Conservation (phyloP, 805 yeast genomes). For the Metschnikowia gelsemii region DNA sequence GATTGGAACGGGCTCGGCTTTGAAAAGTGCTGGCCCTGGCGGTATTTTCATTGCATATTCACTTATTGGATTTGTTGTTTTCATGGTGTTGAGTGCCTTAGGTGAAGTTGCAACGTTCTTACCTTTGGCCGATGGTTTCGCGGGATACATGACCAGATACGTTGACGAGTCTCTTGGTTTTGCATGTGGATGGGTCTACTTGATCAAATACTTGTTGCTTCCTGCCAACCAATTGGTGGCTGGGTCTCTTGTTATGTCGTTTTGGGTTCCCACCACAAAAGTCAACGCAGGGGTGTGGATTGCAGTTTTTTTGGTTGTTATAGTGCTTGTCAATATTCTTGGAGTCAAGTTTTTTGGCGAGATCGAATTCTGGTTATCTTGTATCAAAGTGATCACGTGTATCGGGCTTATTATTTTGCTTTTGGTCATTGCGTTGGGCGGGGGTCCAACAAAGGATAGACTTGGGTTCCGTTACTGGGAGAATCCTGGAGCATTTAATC, state of each 20-base stretch:
- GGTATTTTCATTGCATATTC: conserved; percentile 63
- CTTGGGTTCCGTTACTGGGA: conserved; percentile 71
- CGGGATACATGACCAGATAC: conserved; percentile 62
- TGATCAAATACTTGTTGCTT: conserved; percentile 52
- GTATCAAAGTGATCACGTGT: conserved; percentile 63
- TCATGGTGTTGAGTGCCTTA: conserved; percentile 48
- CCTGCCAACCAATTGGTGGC: conserved; percentile 68
- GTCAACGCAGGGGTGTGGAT: conserved; percentile 53
- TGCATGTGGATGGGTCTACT: conserved; percentile 65
- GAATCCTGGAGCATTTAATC: conserved; percentile 63
- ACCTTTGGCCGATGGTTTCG: conserved; percentile 65
- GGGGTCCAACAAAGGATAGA: conserved; percentile 73
- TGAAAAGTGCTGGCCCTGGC: conserved; percentile 70
- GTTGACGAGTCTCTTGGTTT: conserved; percentile 67
- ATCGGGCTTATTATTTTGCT: conserved; percentile 64
- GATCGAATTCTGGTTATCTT: conserved; percentile 55
- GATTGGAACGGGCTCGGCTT: conserved; percentile 72
- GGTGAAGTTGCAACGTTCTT: conserved; percentile 70
- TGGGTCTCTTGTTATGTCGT: conserved; percentile 52
- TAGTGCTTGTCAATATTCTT: conserved; percentile 42
- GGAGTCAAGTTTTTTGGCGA: conserved; percentile 53
- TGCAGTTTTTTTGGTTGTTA: conserved; percentile 42
- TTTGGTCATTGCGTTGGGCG: conserved; percentile 70
- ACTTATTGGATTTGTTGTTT: conserved; percentile 69
- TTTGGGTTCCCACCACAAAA: conserved; percentile 48